Evolutionary conservation across 768 basidiomycete genomes (phyloP), one percentile per base, ranked within the genome.

Genomic region (Dioszegia hungarica): DNA sequence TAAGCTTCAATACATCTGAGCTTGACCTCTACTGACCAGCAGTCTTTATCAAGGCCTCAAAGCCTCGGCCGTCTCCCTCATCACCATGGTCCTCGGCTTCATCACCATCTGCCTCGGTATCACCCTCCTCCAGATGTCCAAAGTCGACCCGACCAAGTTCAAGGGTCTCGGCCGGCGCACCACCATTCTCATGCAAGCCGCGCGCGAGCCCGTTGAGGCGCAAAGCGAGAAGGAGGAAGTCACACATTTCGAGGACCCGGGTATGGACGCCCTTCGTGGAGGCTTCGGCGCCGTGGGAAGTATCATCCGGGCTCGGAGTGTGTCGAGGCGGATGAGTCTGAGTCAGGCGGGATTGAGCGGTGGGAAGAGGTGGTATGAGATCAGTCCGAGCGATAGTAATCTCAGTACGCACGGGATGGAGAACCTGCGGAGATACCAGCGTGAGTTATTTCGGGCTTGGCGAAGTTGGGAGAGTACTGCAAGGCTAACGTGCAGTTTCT

Each of bases 41-140:
- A 46, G 45, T 54, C 83, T 97, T 25, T 93, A 89, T 81, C 82
- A 91, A 80, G 94, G 94, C 38, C 84, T 98, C 56, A 80, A 86
- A 44, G 87, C 92, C 1, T 81, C 85, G 2, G 84, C 81, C 0
- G 77, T 83, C 1, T 83, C 88, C 63, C 92, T 99, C 51, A 81
- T 98, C 48, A 95, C 92, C 1, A 82, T 97, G 56, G 86, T 94
- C 24, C 82, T 94, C 20, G 93, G 85, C 8, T 98, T 99, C 80
- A 76, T 95, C 85, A 65, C 68, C 44, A 71, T 68, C 58, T 77
- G 78, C 69, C 78, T 90, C 20, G 94, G 94, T 19, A 97, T 98
- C 74, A 88, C 88, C 28, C 85, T 99, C 62, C 84, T 99, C 8
- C 95, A 99, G 77, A 87, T 74, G 59, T 75, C 75, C 53, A 77